phyloP scores from a whole-genome alignment of 2,329 filamentous ascomycete genomes.

The Herpomyces periplanetae region DNA sequence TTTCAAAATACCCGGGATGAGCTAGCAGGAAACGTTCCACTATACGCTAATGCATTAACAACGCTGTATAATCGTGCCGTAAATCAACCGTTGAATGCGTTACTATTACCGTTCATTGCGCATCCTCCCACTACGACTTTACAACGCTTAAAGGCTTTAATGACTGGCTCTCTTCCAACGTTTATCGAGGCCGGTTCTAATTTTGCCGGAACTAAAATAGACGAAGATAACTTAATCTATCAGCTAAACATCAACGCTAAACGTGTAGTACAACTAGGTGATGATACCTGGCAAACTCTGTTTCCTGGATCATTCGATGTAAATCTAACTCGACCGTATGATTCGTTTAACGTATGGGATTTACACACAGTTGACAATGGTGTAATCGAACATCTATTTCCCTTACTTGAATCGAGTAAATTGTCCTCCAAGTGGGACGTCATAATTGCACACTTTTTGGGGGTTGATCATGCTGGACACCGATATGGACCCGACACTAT shows the following conservation, averaged over 20 bases:
- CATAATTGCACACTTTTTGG: conserved; percentile 69
- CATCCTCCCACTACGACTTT: conserved; percentile 80
- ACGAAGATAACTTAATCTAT: conserved; percentile 43
- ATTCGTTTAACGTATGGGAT: conserved; percentile 96
- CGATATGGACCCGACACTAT: conserved; percentile 71
- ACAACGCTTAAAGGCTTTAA: conserved; percentile 66
- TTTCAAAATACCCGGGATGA: conserved; percentile 14
- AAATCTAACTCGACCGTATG: conserved; percentile 52
- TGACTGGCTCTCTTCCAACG: conserved; percentile 70
- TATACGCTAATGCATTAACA: conserved; percentile 60
- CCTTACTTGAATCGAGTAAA: conserved; percentile 25
- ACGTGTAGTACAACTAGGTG: conserved; percentile 66
- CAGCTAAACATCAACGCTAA: conserved; percentile 23
- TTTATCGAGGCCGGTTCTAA: conserved; percentile 81
- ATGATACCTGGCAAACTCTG: conserved; percentile 78
- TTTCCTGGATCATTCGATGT: conserved; percentile 78
- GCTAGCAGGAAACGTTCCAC: conserved; percentile 11
- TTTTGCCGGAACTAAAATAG: conserved; percentile 74
- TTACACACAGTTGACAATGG: conserved; percentile 86
- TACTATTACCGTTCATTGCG: conserved; percentile 75
- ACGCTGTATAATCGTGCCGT: conserved; percentile 48
- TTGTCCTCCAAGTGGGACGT: conserved; percentile 51
- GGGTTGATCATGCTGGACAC: conserved; percentile 86
- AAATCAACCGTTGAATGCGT: conserved; percentile 34
- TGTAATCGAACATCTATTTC: conserved; percentile 59